phyloP scores from a whole-genome alignment of 768 basidiomycete genomes.

The Naganishia friedmannii region DNA sequence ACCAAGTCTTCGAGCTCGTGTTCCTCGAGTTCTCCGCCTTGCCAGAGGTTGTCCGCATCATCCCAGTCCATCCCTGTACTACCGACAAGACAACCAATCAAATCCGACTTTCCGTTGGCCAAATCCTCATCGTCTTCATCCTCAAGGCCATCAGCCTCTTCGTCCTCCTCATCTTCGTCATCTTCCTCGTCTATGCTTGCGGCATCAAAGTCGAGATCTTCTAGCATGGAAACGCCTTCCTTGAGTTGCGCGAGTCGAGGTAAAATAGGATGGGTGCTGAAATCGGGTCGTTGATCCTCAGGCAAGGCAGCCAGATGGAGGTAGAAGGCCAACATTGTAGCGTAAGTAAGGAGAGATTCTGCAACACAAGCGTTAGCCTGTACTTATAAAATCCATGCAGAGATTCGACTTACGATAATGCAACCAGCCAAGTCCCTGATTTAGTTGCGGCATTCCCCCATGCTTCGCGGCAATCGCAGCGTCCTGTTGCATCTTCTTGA shows the following conservation, averaged over 20 bases:
- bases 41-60: slow-evolving; percentile 41
- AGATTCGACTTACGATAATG: slow-evolving; percentile 72
- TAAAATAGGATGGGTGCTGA: slow-evolving; percentile 68
- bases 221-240: slow-evolving; percentile 73
- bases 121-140: slow-evolving; percentile 44
- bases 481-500: slow-evolving; percentile 41
- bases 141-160: slow-evolving; percentile 31
- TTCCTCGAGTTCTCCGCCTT: slow-evolving; percentile 40
- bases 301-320: slow-evolving; percentile 75
- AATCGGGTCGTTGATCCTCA: slow-evolving; percentile 60
- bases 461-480: slow-evolving; percentile 42
- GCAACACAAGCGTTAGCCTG: slow-evolving; percentile 20
- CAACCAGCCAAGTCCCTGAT: slow-evolving; percentile 53
- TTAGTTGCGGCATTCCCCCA: slow-evolving; percentile 32
- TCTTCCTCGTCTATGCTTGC: slow-evolving; percentile 49
- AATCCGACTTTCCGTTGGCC: slow-evolving; percentile 24
- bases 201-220: slow-evolving; percentile 71
- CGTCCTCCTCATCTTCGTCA: slow-evolving; percentile 55
- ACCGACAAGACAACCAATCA: slow-evolving; percentile 27
- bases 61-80: slow-evolving; percentile 52
- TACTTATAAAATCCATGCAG: background rate
- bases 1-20: slow-evolving; percentile 45
- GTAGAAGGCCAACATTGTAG: slow-evolving; percentile 87
- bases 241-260: slow-evolving; percentile 76
- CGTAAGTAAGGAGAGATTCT: slow-evolving; percentile 89